Evolutionary conservation across 176 grass and related monocot species (phyloP).

Genomic region (Eragrostis nindensis): DNA sequence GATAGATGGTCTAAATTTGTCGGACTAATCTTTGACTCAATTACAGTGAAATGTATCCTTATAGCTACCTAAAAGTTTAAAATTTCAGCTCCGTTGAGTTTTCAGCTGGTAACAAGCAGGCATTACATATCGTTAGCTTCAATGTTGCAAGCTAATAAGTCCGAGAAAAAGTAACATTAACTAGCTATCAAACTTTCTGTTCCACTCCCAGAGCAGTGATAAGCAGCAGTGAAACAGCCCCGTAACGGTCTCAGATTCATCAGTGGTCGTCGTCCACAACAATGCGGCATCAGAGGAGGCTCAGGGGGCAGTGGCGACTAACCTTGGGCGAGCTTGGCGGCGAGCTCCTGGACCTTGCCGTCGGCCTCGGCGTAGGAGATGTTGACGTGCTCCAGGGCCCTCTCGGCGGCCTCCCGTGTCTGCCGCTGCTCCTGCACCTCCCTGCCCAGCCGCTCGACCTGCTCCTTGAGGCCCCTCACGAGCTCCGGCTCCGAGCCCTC

Average conservation of each 20-base stretch:
- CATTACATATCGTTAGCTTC: neutral
- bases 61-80: neutral
- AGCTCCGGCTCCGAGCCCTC: constrained; percentile 40
- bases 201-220: constrained; percentile 5
- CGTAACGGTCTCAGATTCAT: neutral
- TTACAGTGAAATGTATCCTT: neutral
- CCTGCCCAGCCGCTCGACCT: constrained; percentile 63
- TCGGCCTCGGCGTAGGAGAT: constrained; percentile 75
- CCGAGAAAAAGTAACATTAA: neutral
- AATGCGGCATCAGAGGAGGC: neutral
- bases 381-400: constrained; percentile 82
- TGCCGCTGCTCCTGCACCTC: constrained; percentile 72
- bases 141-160: neutral
- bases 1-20: neutral
- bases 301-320: constrained; percentile 33
- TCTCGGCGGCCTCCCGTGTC: constrained; percentile 76
- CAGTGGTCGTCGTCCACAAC: neutral
- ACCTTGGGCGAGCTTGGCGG: constrained; percentile 85
- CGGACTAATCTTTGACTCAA: neutral
- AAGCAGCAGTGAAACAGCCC: neutral
- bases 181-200: neutral
- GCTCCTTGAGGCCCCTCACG: constrained; percentile 59
- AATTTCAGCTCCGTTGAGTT: neutral
- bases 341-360: constrained; percentile 75
- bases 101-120: neutral